Base-by-base conservation (phyloP, 2,329 filamentous ascomycete species). In the Xylaria sp. region DNA sequence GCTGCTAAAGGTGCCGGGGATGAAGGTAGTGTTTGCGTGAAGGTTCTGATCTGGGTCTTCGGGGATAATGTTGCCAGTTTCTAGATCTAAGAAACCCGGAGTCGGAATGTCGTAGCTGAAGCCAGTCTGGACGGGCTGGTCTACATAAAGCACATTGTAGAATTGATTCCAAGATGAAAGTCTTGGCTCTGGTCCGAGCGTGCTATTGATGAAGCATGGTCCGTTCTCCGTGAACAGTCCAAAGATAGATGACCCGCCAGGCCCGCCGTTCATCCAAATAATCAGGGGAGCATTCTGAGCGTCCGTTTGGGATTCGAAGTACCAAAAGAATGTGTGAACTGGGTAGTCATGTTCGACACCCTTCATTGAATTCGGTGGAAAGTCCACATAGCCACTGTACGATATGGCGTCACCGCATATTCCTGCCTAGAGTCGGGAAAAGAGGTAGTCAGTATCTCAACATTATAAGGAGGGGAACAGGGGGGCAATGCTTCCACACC, bases 71-170 rank as follows among this genome's bases (percentile, higher is more conserved):
- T 46, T 62, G 21, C 69, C 71, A 40, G 67, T 62, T n/a, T 61
- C 67, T 1, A 58, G 53, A 4, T 64, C 63, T n/a, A n/a, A n/a
- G n/a, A n/a, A n/a, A n/a, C n/a, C n/a, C n/a, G n/a, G n/a, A n/a
- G n/a, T n/a, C n/a, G n/a, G n/a, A n/a, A n/a, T n/a, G 15, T 67
- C 66, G 47, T 74, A 76, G 6, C 72, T 75, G 61, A 70, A 77
- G 11, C 75, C 76, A 6, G 70, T 66, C 47, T 72, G 74, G 65
- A 77, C 72, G 3, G 78, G 89, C 72, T 91, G 84, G 67, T 91
- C 88, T 67, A 91, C 85, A 74, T 89, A 91, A 15, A 91, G 82
- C 81, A 90, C 85, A 66, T 90, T 90, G 64, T 82, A 83, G 23
- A 84, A 80, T 66, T 85, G 84, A 62, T 85, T 87, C 84, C 86